Base-by-base conservation (phyloP, 2,329 filamentous ascomycete genomes). In the Zasmidium cellare region DNA sequence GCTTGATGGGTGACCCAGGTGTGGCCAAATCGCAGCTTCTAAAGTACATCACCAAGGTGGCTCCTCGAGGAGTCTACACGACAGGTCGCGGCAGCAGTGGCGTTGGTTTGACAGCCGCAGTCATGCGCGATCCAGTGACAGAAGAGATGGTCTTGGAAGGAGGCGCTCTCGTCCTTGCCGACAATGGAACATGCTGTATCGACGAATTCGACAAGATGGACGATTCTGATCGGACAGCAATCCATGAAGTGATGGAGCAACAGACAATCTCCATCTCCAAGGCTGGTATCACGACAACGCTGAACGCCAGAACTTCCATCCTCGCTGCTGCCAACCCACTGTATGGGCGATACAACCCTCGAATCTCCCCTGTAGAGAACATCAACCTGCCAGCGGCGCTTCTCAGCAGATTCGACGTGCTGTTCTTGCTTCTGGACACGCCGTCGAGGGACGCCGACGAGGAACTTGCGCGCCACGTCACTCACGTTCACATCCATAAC, bases 1-100 rank as follows among this genome's bases (percentile, higher is more conserved):
- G 94, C 75, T 79, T 99, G 71, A 99, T 99, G 94, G 94, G 94
- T 82, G 94, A 99, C 71, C 94, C 94, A 73, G 94, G 94, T 91
- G 94, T 99, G 72, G 94, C 94, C 79, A 99, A 99, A 79, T 99
- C 94, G 38, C 94, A 99, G 79, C 80, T 99, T 65, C 84, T 99
- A 65, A 97, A 97, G 78, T 99, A 99, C 75, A 97, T 99, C 72
- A 91, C 92, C 65, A 97, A 99, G 79, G 94, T 99, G 25, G 93
- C 94, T 1, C 94, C 94, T 61, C 90, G 94, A 62, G 92, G 92
- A 68, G 88, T 92, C 12, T 92, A 92, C 76, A 92, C 89, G 3
- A 90, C 89, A 3, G 89, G 89, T 61, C 88, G 89, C 67, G 89
- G 89, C 74, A 90, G 87, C 78, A 90, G 87, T 74, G 89, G 89